Evolutionary conservation across 73 alveolate species (phyloP), one percentile per base, ranked within the genome.

Genomic region (Tetrahymena borealis): DNA sequence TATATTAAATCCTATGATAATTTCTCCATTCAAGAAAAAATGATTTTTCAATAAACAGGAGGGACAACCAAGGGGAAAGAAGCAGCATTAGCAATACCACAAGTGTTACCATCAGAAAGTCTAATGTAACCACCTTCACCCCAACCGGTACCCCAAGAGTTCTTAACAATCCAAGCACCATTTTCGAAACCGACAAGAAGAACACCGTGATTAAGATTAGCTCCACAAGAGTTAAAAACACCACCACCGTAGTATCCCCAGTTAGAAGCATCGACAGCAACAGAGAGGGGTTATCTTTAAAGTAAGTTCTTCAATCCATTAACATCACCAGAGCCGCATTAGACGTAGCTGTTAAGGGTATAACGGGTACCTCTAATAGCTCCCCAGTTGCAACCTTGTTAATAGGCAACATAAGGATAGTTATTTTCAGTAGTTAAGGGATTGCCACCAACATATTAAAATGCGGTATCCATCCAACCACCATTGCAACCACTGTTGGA

Each of bases 401-500:
- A 32, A 60, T 24, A 32, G 28, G 85, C 85, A 60, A n/a, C 85
- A 9, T 60, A 60, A 60, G 98, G 98, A 91, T 96, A 96, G 91
- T 90, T 90, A 2, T 35, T 35, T 39, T 94, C 96, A 31, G 94
- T 33, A 24, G 94, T 91, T 35, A 95, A 24, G 15, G 96, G 96
- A 36, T 40, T 18, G 13, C 33, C 78, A 15, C 32, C 90, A 37
- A 78, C 90, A 91, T 94, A 96, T 35, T 90, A 79, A 78, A 94
- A 78, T 39, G 96, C 98, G 24, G 33, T 32, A 85, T 95, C 96
- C 96, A 42, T 90, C 92, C 79, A 43, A 8, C 98, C 98, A 18
- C 98, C 98, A 40, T 90, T 42, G 94, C 98, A 96, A 37, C 98
- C 98, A 33, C 85, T 36, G 42, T 91, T 94, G 39, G 92, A 79